Evolutionary conservation across 805 yeast genomes (phyloP), one percentile per base, ranked within the genome.

Genomic region (Myxozyma neotropica): DNA sequence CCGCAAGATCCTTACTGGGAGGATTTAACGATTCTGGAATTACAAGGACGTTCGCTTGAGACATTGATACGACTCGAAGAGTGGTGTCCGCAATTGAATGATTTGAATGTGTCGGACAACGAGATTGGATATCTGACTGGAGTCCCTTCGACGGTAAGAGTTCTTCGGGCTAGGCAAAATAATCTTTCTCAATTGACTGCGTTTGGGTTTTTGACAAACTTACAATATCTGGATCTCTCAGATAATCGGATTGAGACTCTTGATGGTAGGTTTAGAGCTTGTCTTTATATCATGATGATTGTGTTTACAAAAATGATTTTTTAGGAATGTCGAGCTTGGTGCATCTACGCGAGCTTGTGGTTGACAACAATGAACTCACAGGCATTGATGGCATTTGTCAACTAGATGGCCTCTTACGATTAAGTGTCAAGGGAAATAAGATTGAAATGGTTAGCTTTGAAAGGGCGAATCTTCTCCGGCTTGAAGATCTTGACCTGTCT

Each of bases 121-220:
- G 64, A 69, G 15, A 65, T 81, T 23, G 73, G 71, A 33, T 78
- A 70, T 61, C 65, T 81, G 19, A 77, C 77, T n/a, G 85, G 84
- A 0, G 64, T 79, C 13, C 83, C 84, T 0, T 59, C 61, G 23
- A 61, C 72, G 3, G 59, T 78, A 1, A 68, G 78, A 57, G 69
- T 70, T 17, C 68, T 82, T 43, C 70, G 76, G 53, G 69, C 78
- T 13, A 67, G 77, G 3, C 57, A 68, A 35, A 81, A 81, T 65
- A 56, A 59, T 10, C 64, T 82, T 17, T 76, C 73, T 19, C 76
- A 77, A 55, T 67, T 79, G 51, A 76, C 81, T 1, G 75, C 82
- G 3, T 80, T 81, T 64, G 68, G 72, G 42, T 70, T 73, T 33
- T 73, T 77, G 61, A 68, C 63, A n/a, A 79, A 80, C 57, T 69